These are phyloP conservation scores for Emericellopsis atlantica DNA, from an alignment of 2,329 filamentous ascomycete genomes.

Conservation along the genomic window DNA sequence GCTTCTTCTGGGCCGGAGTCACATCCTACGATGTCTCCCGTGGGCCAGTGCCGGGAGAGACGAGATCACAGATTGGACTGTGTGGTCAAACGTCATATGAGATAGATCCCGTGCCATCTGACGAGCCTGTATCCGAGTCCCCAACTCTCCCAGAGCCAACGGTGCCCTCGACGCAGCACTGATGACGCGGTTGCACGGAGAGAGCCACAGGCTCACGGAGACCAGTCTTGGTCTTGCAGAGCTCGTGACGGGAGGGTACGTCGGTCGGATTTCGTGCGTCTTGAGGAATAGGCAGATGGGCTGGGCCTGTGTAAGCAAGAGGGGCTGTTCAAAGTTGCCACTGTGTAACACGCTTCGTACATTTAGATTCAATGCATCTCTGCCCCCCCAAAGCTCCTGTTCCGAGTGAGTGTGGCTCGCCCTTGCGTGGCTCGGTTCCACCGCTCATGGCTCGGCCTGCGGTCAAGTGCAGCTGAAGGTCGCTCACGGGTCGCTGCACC, in stretches of 20 bases:
- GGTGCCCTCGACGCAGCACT: too few species aligned
- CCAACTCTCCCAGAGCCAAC: too few species aligned
- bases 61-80: conserved; percentile 15
- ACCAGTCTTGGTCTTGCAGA: too few species aligned
- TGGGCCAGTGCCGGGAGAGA: conserved; percentile 23
- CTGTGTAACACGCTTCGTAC: too few species aligned
- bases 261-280: too few species aligned
- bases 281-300: too few species aligned
- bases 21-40: conserved; percentile 18
- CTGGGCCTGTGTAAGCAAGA: too few species aligned
- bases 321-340: too few species aligned
- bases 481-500: conserved; percentile 3
- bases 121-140: neutral
- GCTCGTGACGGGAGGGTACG: too few species aligned
- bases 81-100: conserved; percentile 7
- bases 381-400: conserved; percentile 33
- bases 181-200: too few species aligned
- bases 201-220: too few species aligned
- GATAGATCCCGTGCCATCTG: neutral
- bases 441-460: conserved; percentile 27
- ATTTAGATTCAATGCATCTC: conserved; percentile 14
- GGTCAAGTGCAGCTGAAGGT: conserved; percentile 16
- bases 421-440: conserved; percentile 29
- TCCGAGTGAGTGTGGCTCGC: conserved; percentile 32
- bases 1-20: conserved; percentile 24